These are phyloP conservation scores for Physcomitrellopsis africana DNA, from an alignment of 225 moss, liverwort and hornwort genomes.

Conservation along the genomic window DNA sequence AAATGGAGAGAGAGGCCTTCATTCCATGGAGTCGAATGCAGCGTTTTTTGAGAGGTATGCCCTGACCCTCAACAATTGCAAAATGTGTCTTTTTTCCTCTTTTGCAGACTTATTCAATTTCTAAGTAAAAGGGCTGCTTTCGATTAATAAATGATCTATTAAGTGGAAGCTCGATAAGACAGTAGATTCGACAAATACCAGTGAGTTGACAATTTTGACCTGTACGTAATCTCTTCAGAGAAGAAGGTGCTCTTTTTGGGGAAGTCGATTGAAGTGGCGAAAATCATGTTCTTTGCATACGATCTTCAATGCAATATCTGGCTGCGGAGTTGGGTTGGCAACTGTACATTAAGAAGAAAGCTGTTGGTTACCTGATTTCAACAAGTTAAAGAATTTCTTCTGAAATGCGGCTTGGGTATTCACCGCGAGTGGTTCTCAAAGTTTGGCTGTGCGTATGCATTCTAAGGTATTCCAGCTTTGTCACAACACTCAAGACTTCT, in stretches of 20 bases:
- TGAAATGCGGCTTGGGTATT: slow-evolving; percentile 12
- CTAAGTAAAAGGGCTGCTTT: not conserved
- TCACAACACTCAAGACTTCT: slow-evolving; percentile 15
- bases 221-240: slow-evolving; percentile 37
- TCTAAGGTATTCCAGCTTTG: slow-evolving; percentile 16
- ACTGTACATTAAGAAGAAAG: slow-evolving; percentile 30
- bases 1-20: slow-evolving; percentile 64
- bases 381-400: slow-evolving; percentile 5
- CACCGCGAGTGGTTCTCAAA: slow-evolving; percentile 6
- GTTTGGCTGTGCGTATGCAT: slow-evolving; percentile 17
- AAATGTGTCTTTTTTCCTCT: not conserved
- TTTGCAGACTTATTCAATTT: not conserved
- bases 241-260: slow-evolving; percentile 64
- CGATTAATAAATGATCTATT: not conserved
- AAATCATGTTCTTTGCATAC: not conserved
- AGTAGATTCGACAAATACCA: not conserved
- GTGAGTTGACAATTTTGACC: not conserved
- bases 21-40: slow-evolving; percentile 61
- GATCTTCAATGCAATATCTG: slow-evolving; percentile 21
- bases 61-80: not conserved
- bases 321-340: slow-evolving; percentile 22
- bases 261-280: slow-evolving; percentile 33
- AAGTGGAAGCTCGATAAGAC: not conserved
- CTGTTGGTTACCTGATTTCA: slow-evolving; percentile 3
- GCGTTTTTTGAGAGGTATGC: slow-evolving; percentile 46